Evolutionary conservation across 83 land plant genomes (phyloP).

Genomic region (Thuja plicata): DNA sequence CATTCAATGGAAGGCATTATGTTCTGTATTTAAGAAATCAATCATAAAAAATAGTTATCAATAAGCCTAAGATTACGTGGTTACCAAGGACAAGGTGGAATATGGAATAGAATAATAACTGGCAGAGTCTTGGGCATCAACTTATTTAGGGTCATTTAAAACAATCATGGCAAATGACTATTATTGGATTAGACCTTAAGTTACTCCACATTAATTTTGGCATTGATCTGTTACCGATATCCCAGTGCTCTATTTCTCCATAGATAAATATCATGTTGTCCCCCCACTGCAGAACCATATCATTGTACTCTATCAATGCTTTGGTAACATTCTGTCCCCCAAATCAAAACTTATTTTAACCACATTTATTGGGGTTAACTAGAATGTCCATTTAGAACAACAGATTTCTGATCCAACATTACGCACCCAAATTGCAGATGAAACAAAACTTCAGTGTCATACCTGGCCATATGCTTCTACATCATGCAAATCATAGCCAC

Average conservation of each 20-base stretch:
- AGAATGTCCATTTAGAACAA: neutral
- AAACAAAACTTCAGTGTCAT: neutral
- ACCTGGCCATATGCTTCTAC: slow-evolving; percentile 92
- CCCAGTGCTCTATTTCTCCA: neutral
- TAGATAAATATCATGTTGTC: neutral
- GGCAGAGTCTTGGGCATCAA: neutral
- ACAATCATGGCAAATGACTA: neutral
- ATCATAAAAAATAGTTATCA: neutral
- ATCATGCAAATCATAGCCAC: slow-evolving; percentile 98
- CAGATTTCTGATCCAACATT: neutral
- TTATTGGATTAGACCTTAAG: neutral
- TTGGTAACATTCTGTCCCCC: neutral
- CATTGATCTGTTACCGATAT: neutral
- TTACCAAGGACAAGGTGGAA: neutral
- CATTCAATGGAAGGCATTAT: neutral
- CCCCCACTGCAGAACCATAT: neutral
- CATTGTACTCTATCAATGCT: neutral
- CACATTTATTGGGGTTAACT: neutral
- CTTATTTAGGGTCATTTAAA: neutral
- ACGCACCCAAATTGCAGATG: neutral
- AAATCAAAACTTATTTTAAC: neutral
- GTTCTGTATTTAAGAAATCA: neutral
- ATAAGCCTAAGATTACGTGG: neutral
- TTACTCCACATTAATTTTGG: neutral
- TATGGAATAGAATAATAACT: neutral